These are phyloP conservation scores for Ophiosphaerella korrae DNA, from an alignment of 2,329 filamentous ascomycete genomes.

Conservation along the genomic window DNA sequence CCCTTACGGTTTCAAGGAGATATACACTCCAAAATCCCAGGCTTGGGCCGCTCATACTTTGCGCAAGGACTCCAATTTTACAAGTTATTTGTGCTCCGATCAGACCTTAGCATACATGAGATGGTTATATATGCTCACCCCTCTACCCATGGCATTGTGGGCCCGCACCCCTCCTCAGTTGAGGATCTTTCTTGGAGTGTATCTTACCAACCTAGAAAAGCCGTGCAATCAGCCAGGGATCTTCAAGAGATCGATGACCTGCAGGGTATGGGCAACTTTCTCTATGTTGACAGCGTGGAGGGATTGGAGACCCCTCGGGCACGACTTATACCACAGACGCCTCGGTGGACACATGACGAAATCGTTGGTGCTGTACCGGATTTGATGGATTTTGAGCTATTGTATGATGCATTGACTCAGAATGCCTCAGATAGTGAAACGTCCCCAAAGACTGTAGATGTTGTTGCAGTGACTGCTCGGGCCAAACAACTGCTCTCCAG, in stretches of 20 bases:
- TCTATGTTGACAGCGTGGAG: conserved; percentile 33
- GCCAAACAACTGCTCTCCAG: conserved; percentile 18
- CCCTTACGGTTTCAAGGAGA: conserved; percentile 21
- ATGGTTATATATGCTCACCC: conserved; percentile 18
- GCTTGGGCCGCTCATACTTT: conserved; percentile 19
- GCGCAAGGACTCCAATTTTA: conserved; percentile 29
- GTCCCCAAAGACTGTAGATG: conserved; percentile 8
- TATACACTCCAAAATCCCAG: conserved; percentile 2
- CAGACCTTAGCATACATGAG: conserved; percentile 35
- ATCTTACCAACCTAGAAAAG: conserved; percentile 7
- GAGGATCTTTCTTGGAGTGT: conserved; percentile 26
- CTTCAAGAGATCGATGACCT: conserved; percentile 6
- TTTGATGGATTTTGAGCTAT: conserved; percentile 10
- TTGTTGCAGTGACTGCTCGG: conserved; percentile 15
- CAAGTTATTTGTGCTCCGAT: conserved; percentile 25
- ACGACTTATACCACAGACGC: conserved; percentile 12
- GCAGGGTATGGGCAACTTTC: conserved; percentile 28
- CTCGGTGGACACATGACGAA: not conserved
- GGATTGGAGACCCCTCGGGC: conserved; percentile 10
- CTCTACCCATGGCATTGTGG: not conserved
- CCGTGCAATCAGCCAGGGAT: not conserved
- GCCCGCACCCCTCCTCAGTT: conserved; percentile 4
- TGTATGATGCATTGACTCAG: conserved; percentile 22
- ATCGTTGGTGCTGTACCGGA: not conserved
- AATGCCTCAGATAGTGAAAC: not conserved